Conservation (phyloP, 2,329 filamentous ascomycete genomes). For the Penicillium concentricum region DNA sequence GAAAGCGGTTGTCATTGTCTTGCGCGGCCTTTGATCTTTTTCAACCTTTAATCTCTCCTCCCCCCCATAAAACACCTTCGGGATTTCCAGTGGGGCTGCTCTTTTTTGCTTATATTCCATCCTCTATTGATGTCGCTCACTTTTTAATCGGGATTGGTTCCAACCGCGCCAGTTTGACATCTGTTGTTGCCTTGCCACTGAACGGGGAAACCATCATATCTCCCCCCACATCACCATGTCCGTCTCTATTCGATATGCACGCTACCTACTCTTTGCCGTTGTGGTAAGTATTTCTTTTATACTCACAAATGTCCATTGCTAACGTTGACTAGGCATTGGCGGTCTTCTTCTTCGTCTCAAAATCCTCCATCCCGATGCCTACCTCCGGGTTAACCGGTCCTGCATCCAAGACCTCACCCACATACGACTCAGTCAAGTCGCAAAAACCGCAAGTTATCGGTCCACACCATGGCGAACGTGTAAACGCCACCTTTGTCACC, state of each 20-base stretch:
- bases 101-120: not conserved
- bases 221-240: conserved; percentile 19
- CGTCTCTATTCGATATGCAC: conserved; percentile 43
- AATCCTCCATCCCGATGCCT: conserved; percentile 50
- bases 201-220: conserved; percentile 5
- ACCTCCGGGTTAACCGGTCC: conserved; percentile 19
- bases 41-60: conserved; percentile 9
- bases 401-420: conserved; percentile 8
- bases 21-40: conserved; percentile 18
- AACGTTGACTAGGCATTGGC: conserved; percentile 54
- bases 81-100: not conserved
- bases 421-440: conserved; percentile 24
- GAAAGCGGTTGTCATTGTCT: conserved; percentile 23
- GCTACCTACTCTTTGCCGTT: conserved; percentile 74
- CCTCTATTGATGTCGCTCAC: conserved; percentile 8
- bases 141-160: conserved; percentile 6
- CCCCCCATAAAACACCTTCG: conserved; percentile 7
- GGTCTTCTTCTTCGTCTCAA: conserved; percentile 80
- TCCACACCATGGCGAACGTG: conserved; percentile 64
- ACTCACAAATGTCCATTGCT: not conserved
- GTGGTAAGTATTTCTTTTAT: conserved; percentile 62
- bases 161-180: conserved; percentile 9
- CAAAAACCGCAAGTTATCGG: conserved; percentile 36
- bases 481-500: conserved; percentile 97
- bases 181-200: conserved; percentile 10